These are phyloP conservation scores for Sphagnum tenellum DNA, from an alignment of 225 moss, liverwort and hornwort species.

Conservation along the genomic window DNA sequence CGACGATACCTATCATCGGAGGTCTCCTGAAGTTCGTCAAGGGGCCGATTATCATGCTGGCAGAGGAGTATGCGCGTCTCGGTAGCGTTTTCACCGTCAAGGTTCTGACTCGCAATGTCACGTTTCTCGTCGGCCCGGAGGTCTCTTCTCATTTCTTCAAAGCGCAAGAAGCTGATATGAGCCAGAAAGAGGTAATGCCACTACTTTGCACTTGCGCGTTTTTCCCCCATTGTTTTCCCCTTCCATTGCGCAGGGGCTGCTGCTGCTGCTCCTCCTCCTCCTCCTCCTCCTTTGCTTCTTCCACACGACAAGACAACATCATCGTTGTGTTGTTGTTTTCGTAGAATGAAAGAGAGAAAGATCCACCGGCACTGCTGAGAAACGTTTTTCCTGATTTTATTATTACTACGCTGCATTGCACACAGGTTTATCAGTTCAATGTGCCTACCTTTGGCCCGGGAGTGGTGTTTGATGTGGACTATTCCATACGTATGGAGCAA, in stretches of 20 bases:
- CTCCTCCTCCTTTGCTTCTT: too few species aligned
- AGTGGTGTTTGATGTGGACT: constrained; percentile 95
- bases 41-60: constrained; percentile 63
- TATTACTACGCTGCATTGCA: too few species aligned
- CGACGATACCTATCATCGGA: constrained; percentile 56
- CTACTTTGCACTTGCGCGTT: too few species aligned
- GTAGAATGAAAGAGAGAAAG: too few species aligned
- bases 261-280: too few species aligned
- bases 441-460: constrained; percentile 98
- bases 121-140: constrained; percentile 80
- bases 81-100: constrained; percentile 93
- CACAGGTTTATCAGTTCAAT: constrained; percentile 82
- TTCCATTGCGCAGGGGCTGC: too few species aligned
- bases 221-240: too few species aligned
- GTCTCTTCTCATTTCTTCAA: constrained; percentile 91
- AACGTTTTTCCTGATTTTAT: too few species aligned
- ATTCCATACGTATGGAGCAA: constrained; percentile 90
- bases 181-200: constrained; percentile 63
- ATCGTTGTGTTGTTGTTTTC: too few species aligned
- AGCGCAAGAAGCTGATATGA: constrained; percentile 82
- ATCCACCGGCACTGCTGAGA: too few species aligned
- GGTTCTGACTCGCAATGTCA: constrained; percentile 74
- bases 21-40: constrained; percentile 81
- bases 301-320: too few species aligned
- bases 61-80: constrained; percentile 55